A percentile compares a stretch with the other conserved stretches of the same genome.
Evolutionary conservation across 768 basidiomycete genomes (phyloP).

Genomic region (Dioszegia crocea): DNA sequence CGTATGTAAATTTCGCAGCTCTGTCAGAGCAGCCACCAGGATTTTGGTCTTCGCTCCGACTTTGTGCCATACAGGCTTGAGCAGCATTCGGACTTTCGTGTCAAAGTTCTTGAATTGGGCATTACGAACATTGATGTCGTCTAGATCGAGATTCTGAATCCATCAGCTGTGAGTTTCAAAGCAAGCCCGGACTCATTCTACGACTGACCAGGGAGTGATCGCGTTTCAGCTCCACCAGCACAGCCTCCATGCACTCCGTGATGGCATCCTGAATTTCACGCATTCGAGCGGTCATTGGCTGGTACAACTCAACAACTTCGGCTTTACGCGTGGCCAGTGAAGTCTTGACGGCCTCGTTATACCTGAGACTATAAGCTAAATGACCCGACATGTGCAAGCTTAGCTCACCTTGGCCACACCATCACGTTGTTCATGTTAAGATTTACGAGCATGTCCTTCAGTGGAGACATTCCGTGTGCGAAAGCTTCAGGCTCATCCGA

Average conservation of each 20-base stretch:
- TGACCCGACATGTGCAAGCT: neutral
- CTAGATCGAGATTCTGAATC: constrained; percentile 72
- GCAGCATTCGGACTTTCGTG: constrained; percentile 74
- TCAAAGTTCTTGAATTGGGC: constrained; percentile 94
- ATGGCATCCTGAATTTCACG: constrained; percentile 85
- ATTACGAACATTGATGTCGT: constrained; percentile 85
- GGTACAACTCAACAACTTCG: constrained; percentile 87
- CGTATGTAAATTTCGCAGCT: constrained; percentile 75
- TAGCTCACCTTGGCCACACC: constrained; percentile 76
- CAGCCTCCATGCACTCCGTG: constrained; percentile 87
- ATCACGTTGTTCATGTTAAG: constrained; percentile 82
- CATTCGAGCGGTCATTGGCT: constrained; percentile 80
- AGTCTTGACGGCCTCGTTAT: constrained; percentile 80
- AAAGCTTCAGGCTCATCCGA: constrained; percentile 96
- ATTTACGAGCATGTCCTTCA: constrained; percentile 89
- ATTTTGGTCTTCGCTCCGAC: constrained; percentile 89
- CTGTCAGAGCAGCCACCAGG: constrained; percentile 80
- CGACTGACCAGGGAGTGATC: constrained; percentile 65
- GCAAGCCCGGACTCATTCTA: neutral
- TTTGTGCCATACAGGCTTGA: constrained; percentile 95
- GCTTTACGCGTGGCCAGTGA: constrained; percentile 77
- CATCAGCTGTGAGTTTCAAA: constrained; percentile 12
- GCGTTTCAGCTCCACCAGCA: constrained; percentile 81
- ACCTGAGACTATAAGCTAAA: constrained; percentile 55
- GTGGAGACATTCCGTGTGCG: constrained; percentile 82